These are phyloP conservation scores for Phytomonas francai DNA, from an alignment of 208 protist genomes.

Conservation along the genomic window DNA sequence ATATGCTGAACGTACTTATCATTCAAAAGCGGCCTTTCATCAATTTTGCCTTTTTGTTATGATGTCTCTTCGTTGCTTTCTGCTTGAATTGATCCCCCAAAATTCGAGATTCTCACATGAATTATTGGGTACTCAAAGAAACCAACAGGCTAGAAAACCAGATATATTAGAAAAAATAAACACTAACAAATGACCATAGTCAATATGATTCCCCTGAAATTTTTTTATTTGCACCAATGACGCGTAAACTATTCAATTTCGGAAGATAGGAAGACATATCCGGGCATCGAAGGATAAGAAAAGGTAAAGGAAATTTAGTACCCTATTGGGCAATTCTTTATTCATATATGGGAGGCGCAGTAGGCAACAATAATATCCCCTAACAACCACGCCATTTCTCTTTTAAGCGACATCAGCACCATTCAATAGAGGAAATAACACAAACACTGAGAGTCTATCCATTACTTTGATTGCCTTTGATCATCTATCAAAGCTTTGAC, in stretches of 20 bases:
- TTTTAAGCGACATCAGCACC: neutral
- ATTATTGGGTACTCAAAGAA: no score
- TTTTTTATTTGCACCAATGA: neutral
- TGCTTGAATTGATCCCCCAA: no score
- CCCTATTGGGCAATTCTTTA: neutral
- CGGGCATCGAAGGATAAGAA: neutral
- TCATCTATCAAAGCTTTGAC: neutral
- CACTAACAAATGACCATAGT: neutral
- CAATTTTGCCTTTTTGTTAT: neutral
- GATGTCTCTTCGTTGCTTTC: no score
- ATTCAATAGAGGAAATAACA: neutral
- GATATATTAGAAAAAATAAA: constrained; percentile 3
- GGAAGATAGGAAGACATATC: neutral
- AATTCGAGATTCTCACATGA: no score
- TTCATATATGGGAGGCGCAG: neutral
- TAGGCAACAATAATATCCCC: neutral
- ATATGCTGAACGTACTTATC: neutral
- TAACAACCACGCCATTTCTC: neutral
- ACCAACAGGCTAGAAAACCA: no score
- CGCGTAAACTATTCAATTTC: neutral
- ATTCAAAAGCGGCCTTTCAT: neutral
- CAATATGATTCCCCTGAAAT: neutral
- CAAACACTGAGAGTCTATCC: neutral
- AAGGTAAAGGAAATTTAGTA: constrained; percentile 1
- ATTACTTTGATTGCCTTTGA: neutral